phyloP scores from a whole-genome alignment of 768 basidiomycete genomes.

The Kwoniella sp. region DNA sequence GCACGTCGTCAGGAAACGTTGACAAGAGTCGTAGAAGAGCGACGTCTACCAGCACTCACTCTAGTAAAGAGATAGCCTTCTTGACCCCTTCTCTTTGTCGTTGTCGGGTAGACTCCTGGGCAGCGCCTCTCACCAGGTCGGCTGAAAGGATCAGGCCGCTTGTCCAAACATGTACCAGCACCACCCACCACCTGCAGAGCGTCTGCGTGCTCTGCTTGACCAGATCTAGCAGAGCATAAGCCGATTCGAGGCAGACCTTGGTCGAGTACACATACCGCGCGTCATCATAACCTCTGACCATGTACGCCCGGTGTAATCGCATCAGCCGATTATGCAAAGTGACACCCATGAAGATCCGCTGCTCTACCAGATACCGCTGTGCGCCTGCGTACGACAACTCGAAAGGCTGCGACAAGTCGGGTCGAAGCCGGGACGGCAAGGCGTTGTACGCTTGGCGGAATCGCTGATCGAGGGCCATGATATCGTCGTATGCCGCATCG shows the following conservation, averaged over 20 bases:
- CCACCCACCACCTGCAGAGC: constrained; percentile 31
- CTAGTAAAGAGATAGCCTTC: constrained; percentile 20
- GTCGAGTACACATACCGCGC: constrained; percentile 22
- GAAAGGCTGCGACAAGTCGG: constrained; percentile 27
- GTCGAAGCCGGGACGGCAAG: constrained; percentile 15
- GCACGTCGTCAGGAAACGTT: not conserved
- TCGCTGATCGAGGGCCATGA: constrained; percentile 18
- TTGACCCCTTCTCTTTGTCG: constrained; percentile 18
- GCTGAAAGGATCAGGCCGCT: constrained; percentile 27
- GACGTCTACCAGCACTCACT: constrained; percentile 22
- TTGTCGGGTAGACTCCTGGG: constrained; percentile 2
- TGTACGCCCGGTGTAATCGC: constrained; percentile 27
- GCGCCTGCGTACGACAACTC: constrained; percentile 19
- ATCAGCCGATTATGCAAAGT: constrained; percentile 27
- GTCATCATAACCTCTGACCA: constrained; percentile 25
- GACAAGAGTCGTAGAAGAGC: not conserved
- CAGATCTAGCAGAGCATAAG: constrained; percentile 23
- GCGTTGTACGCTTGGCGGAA: constrained; percentile 22
- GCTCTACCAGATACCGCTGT: constrained; percentile 21
- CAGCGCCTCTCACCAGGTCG: constrained; percentile 17
- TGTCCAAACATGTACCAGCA: constrained; percentile 32
- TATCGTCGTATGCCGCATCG: constrained; percentile 23
- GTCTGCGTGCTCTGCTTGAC: constrained; percentile 24
- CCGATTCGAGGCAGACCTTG: constrained; percentile 21
- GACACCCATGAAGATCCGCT: constrained; percentile 31